Conservation (phyloP, 345 rosid genomes). For the Euphorbia lathyris region DNA sequence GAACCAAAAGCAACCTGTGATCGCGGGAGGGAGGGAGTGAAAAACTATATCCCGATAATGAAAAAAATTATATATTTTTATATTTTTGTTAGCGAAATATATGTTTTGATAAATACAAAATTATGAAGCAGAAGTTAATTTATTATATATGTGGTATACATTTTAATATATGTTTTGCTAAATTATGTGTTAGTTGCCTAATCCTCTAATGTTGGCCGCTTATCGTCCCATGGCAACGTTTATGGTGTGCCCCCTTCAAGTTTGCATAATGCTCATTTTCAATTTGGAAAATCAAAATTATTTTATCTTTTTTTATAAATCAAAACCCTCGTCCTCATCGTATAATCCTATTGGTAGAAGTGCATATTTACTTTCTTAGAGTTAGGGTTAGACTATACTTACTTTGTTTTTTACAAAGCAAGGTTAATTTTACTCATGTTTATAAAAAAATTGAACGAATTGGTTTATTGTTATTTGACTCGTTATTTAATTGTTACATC, state of each 20-base stretch:
- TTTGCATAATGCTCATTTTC: not conserved
- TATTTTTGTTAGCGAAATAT: not conserved
- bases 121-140: not conserved
- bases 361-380: too few species aligned
- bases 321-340: too few species aligned
- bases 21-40: constrained; percentile 14
- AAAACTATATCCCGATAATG: constrained; percentile 2
- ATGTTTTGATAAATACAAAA: not conserved
- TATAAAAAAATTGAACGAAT: too few species aligned
- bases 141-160: not conserved
- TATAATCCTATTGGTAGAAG: too few species aligned
- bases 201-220: constrained; percentile 1
- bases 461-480: too few species aligned
- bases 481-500: too few species aligned
- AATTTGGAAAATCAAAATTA: not conserved
- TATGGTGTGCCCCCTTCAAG: not conserved
- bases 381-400: too few species aligned
- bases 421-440: too few species aligned
- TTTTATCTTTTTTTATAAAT: too few species aligned
- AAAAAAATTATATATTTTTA: not conserved
- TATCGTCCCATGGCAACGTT: not conserved
- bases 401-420: too few species aligned
- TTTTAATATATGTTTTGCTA: not conserved
- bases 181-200: not conserved
- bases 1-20: constrained; percentile 7